phyloP scores from a whole-genome alignment of 2,329 filamentous ascomycete species.

The Lithohypha guttulata region DNA sequence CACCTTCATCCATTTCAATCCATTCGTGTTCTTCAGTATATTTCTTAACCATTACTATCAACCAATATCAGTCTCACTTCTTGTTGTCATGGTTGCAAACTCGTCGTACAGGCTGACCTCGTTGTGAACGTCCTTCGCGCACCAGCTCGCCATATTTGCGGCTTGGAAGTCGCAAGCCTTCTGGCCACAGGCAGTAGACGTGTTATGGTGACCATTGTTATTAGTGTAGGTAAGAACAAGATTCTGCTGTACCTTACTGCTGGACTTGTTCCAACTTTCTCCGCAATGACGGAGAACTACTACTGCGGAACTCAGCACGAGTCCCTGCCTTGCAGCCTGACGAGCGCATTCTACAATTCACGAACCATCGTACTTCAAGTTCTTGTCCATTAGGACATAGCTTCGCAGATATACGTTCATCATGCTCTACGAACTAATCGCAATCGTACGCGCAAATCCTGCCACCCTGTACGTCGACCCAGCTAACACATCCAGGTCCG shows the following conservation, averaged over 20 bases:
- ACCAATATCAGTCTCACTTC: background rate
- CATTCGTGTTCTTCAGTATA: conserved; percentile 98
- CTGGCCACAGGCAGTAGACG: conserved; percentile 8
- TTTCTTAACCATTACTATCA: conserved; percentile 50
- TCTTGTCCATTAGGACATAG: too few species aligned
- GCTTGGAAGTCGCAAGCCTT: background rate
- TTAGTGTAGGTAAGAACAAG: too few species aligned
- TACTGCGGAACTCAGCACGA: background rate
- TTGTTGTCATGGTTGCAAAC: background rate
- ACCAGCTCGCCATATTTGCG: conserved; percentile 7
- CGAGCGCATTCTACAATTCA: too few species aligned
- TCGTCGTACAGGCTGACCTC: conserved; percentile 12
- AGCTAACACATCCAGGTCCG: conserved; percentile 56
- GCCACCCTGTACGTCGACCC: conserved; percentile 1
- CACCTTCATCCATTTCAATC: conserved; percentile 77
- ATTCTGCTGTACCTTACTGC: too few species aligned
- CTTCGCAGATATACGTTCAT: too few species aligned
- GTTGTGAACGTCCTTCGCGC: conserved; percentile 12
- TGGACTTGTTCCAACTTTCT: too few species aligned
- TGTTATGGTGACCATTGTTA: conserved; percentile 4
- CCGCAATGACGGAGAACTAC: too few species aligned
- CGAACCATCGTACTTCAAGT: background rate
- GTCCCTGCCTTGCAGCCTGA: too few species aligned
- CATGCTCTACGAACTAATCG: conserved; percentile 99
- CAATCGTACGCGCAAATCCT: conserved; percentile 57